Base-by-base conservation (phyloP, 352 stramenopile genomes). In the Albugo laibachii region DNA sequence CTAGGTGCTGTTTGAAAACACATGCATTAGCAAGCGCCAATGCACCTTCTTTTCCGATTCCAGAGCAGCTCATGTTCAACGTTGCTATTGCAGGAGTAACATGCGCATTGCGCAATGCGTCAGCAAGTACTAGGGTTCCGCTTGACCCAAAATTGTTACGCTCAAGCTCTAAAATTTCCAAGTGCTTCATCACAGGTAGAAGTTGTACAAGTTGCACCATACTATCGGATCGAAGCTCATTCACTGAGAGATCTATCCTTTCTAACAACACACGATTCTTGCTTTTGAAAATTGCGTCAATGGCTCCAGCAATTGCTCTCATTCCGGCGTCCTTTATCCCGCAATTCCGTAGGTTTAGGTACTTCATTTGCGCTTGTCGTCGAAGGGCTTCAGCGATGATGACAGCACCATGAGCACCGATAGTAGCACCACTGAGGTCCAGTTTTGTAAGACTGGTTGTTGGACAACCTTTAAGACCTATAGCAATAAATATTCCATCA, bases 381-480 rank as follows among this genome's bases (percentile, higher is more conserved):
- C 56, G 60, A 14, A 97, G 63, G n/a, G 78, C 82, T 41, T 61
- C 66, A 12, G 81, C 86, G 40, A 97, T 82, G n/a, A 80, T 70
- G 12, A 74, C 57, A 6, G 69, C 76, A 31, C 85, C 87, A 40
- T 91, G 76, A 2, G 64, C 73, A 20, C 80, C 85, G 58, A 97
- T 95, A 38, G 80, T 94, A 60, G 96, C 97, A 66, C 97, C 92
- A 52, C 81, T 92, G 35, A 97, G 56, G 53, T 86, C 72, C 11
- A 96, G 60, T 40, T 73, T 64, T 45, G 56, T 57, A 31, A 92
- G 67, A 39, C 54, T 66, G 37, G 56, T 57, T 16, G 24, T 31
- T 8, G 24, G 3, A 96, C 54, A 38, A 80, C 79, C 42, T 73
- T 76, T 3, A 86, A 83, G 37, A 97, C 84, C 40, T 72, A 77